Evolutionary conservation across 75 land plant genomes (phyloP).

Genomic region (Ceratopteris richardii): DNA sequence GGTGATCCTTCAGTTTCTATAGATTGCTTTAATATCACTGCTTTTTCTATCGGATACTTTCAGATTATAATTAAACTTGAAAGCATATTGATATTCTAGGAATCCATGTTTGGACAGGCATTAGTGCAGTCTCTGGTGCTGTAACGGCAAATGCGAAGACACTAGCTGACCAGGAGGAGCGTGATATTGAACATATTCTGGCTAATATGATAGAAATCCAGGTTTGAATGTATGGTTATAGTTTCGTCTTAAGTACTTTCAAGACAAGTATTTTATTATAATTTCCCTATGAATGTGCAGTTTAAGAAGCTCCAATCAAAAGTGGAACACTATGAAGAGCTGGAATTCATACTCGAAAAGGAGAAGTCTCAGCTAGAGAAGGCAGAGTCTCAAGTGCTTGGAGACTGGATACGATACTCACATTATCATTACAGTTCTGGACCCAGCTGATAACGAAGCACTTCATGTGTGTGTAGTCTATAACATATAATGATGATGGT

Average conservation of each 20-base stretch:
- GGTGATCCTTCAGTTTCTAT: too few relatives aligned
- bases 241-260: too few relatives aligned
- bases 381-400: constrained; percentile 36
- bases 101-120: constrained; percentile 48
- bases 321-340: constrained; percentile 68
- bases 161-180: constrained; percentile 89
- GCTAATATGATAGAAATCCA: constrained; percentile 70
- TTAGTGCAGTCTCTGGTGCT: constrained; percentile 77
- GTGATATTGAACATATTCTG: constrained; percentile 66
- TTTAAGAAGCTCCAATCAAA: constrained; percentile 60
- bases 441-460: not conserved
- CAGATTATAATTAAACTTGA: too few relatives aligned
- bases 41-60: too few relatives aligned
- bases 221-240: constrained; percentile 53
- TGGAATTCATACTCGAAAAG: constrained; percentile 64
- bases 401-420: constrained; percentile 42
- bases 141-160: constrained; percentile 82
- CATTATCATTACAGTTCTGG: constrained; percentile 18
- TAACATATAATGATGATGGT: too few relatives aligned
- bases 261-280: too few relatives aligned
- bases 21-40: too few relatives aligned
- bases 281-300: constrained; percentile 27
- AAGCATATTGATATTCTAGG: too few relatives aligned
- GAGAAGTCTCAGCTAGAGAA: constrained; percentile 48
- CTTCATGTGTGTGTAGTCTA: too few relatives aligned